Evolutionary conservation across 2,329 filamentous ascomycete species (phyloP).

Genomic region (Aspergillus puulaauensis): DNA sequence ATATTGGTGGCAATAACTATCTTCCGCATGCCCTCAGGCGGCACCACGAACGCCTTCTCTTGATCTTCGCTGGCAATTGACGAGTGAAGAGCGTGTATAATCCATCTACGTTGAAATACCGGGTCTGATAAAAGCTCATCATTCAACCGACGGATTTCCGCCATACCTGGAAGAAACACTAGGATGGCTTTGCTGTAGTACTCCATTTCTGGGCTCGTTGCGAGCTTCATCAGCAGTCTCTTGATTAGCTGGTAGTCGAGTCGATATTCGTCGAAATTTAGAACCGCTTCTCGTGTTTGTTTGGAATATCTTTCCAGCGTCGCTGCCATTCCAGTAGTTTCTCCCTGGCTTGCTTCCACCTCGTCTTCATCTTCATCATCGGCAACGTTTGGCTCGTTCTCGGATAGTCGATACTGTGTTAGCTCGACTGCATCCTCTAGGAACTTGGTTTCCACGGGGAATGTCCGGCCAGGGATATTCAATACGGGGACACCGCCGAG

Average conservation of each 20-base stretch:
- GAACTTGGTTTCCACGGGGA: conserved; percentile 83
- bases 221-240: conserved; percentile 74
- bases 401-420: conserved; percentile 71
- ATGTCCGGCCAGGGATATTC: conserved; percentile 88
- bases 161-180: conserved; percentile 93
- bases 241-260: conserved; percentile 88
- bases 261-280: conserved; percentile 82
- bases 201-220: conserved; percentile 63
- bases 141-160: conserved; percentile 85
- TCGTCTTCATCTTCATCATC: conserved; percentile 49
- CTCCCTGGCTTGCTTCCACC: conserved; percentile 48
- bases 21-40: conserved; percentile 79
- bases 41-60: conserved; percentile 85
- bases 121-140: conserved; percentile 78
- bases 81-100: conserved; percentile 87
- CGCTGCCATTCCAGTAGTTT: conserved; percentile 59
- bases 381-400: conserved; percentile 48
- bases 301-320: conserved; percentile 71
- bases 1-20: conserved; percentile 98
- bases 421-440: conserved; percentile 90
- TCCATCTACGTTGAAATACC: conserved; percentile 74
- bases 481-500: conserved; percentile 81
- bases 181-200: conserved; percentile 85
- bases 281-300: conserved; percentile 71
- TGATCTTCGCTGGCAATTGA: conserved; percentile 96